Conservation (phyloP, 768 basidiomycete species). For the Amanita polypyramis region DNA sequence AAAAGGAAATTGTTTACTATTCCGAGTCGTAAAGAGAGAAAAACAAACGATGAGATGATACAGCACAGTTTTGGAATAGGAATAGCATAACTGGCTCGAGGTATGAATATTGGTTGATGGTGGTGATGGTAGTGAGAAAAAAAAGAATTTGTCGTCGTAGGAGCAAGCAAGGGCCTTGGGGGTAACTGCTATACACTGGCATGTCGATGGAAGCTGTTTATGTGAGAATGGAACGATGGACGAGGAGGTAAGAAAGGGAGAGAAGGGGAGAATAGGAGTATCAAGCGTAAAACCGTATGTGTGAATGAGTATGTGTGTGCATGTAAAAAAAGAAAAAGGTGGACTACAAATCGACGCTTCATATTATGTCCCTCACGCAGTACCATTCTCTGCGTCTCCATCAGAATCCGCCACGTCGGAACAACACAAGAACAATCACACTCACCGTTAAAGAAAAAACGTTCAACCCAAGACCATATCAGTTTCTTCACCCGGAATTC, state of each 20-base stretch:
- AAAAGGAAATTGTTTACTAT: too few species aligned
- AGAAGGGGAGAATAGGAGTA: neutral
- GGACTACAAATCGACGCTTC: neutral
- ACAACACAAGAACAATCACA: too few species aligned
- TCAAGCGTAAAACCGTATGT: neutral
- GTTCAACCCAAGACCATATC: slow-evolving; percentile 7
- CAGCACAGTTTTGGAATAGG: too few species aligned
- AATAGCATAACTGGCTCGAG: too few species aligned
- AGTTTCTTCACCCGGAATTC: neutral
- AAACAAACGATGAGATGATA: too few species aligned
- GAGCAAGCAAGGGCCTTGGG: neutral
- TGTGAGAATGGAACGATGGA: neutral
- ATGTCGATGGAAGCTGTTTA: neutral
- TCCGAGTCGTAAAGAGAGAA: too few species aligned
- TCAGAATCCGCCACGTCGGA: too few species aligned
- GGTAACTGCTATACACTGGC: slow-evolving; percentile 6
- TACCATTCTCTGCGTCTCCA: too few species aligned
- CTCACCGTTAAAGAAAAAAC: neutral
- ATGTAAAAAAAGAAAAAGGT: neutral
- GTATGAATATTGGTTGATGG: too few species aligned
- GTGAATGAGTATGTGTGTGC: slow-evolving; percentile 1
- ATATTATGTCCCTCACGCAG: too few species aligned
- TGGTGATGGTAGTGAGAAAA: too few species aligned
- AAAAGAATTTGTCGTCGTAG: too few species aligned
- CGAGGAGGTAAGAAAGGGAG: neutral